A percentile compares a stretch with the other conserved stretches of the same genome.
Conservation (phyloP, 768 basidiomycete genomes). For the Tulasnella sp. region DNA sequence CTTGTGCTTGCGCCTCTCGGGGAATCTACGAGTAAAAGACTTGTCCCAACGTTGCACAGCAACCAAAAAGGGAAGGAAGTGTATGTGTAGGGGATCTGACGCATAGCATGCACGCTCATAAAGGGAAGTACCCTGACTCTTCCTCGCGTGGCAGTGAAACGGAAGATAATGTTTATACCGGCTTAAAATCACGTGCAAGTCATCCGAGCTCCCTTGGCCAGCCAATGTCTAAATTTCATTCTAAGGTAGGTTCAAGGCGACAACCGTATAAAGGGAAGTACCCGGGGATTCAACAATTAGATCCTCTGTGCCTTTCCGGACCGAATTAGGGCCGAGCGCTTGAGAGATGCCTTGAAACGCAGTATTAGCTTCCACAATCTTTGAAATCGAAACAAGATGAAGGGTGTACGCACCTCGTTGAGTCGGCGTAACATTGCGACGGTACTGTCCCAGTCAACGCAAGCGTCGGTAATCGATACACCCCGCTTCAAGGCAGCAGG, state of each 20-base stretch:
- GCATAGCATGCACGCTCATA: background rate
- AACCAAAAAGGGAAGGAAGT: background rate
- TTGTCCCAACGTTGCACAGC: background rate
- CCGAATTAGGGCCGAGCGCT: background rate
- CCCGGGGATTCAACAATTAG: background rate
- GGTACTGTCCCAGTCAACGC: constrained; percentile 78
- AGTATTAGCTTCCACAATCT: background rate
- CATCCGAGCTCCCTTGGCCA: background rate
- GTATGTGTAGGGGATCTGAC: background rate
- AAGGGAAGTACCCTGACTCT: background rate
- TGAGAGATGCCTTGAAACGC: constrained; percentile 11
- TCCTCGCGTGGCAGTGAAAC: background rate
- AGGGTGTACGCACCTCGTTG: constrained; percentile 39
- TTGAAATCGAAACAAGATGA: no score
- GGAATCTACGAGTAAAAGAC: background rate
- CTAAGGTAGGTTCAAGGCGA: background rate
- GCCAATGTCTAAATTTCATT: background rate
- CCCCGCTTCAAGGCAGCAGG: constrained; percentile 64
- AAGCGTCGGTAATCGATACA: constrained; percentile 87
- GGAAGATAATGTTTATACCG: background rate
- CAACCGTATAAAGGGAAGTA: background rate
- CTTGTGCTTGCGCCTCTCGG: background rate
- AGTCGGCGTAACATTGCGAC: constrained; percentile 64
- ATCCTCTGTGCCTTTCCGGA: background rate
- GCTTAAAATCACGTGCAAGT: background rate